Percentiles rank a stretch among this genome's conserved stretches.
These are phyloP conservation scores for Fomitopsis pulvina DNA, from an alignment of 768 basidiomycete species.

Conservation along the genomic window DNA sequence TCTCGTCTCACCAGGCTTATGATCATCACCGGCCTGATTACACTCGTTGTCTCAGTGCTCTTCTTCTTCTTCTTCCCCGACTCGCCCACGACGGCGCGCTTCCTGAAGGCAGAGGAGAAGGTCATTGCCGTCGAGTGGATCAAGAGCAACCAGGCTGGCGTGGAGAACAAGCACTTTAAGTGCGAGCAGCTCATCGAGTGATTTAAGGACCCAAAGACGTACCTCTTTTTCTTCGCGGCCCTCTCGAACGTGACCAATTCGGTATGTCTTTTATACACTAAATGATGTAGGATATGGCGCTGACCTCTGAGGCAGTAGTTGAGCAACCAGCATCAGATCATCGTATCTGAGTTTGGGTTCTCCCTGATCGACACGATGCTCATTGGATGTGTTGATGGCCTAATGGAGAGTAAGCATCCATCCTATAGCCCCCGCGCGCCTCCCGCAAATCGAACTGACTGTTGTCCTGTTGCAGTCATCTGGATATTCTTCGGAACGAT, in stretches of 20 bases:
- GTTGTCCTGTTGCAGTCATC: slow-evolving; percentile 34
- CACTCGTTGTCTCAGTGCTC: slow-evolving; percentile 48
- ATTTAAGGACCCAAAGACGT: slow-evolving; percentile 65
- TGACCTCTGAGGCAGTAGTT: slow-evolving; percentile 34
- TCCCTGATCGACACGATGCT: slow-evolving; percentile 59
- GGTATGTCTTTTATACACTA: slow-evolving; percentile 29
- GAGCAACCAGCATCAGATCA: slow-evolving; percentile 71
- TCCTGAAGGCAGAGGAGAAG: slow-evolving; percentile 66
- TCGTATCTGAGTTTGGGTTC: slow-evolving; percentile 68
- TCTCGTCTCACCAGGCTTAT: slow-evolving; percentile 45
- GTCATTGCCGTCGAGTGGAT: slow-evolving; percentile 63
- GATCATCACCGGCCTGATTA: slow-evolving; percentile 66
- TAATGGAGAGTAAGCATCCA: slow-evolving; percentile 49
- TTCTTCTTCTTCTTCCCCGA: slow-evolving; percentile 83
- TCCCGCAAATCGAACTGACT: not conserved
- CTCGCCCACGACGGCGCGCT: slow-evolving; percentile 66
- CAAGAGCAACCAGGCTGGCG: slow-evolving; percentile 67
- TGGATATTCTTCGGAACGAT: slow-evolving; percentile 46
- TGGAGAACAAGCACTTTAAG: slow-evolving; percentile 81
- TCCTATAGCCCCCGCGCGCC: not conserved
- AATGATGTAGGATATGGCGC: not conserved
- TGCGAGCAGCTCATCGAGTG: slow-evolving; percentile 71
- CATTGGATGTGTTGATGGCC: slow-evolving; percentile 71
- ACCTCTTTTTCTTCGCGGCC: slow-evolving; percentile 65
- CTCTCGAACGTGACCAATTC: slow-evolving; percentile 64